These are phyloP conservation scores for Malbranchea cinnamomea DNA, from an alignment of 2,329 filamentous ascomycete genomes.

Conservation along the genomic window DNA sequence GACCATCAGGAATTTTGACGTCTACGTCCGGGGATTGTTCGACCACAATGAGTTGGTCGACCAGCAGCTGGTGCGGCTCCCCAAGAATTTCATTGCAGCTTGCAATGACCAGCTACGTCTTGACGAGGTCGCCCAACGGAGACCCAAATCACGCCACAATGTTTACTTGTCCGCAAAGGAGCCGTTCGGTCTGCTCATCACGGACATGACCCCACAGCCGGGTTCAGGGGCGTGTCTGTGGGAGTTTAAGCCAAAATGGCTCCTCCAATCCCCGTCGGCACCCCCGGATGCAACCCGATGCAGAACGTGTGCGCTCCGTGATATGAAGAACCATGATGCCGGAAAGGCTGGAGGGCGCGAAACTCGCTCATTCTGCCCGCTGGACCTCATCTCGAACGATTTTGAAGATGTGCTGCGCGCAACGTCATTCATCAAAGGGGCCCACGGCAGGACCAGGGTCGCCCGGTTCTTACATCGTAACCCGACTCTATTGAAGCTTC, in stretches of 20 bases:
- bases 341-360: constrained; percentile 13
- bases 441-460: constrained; percentile 21
- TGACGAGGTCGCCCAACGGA: constrained; percentile 28
- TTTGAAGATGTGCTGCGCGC: constrained; percentile 31
- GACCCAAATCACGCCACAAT: constrained; percentile 36
- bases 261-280: constrained; percentile 59
- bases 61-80: constrained; percentile 39
- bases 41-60: constrained; percentile 38
- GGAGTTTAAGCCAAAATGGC: constrained; percentile 79
- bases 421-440: constrained; percentile 21
- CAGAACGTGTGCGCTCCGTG: constrained; percentile 54
- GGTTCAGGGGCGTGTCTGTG: constrained; percentile 31
- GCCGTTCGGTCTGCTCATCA: constrained; percentile 51
- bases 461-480: constrained; percentile 22
- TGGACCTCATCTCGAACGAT: constrained; percentile 43
- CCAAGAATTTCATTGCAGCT: constrained; percentile 27
- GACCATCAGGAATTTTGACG: constrained; percentile 25
- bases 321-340: constrained; percentile 30
- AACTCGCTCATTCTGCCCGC: constrained; percentile 42
- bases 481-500: constrained; percentile 20
- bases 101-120: constrained; percentile 40
- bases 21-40: constrained; percentile 40
- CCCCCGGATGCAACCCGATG: constrained; percentile 49
- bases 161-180: constrained; percentile 41
- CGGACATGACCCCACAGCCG: constrained; percentile 49